Evolutionary conservation across 352 stramenopile species (phyloP).

Genomic region (Phytophthora constricta): DNA sequence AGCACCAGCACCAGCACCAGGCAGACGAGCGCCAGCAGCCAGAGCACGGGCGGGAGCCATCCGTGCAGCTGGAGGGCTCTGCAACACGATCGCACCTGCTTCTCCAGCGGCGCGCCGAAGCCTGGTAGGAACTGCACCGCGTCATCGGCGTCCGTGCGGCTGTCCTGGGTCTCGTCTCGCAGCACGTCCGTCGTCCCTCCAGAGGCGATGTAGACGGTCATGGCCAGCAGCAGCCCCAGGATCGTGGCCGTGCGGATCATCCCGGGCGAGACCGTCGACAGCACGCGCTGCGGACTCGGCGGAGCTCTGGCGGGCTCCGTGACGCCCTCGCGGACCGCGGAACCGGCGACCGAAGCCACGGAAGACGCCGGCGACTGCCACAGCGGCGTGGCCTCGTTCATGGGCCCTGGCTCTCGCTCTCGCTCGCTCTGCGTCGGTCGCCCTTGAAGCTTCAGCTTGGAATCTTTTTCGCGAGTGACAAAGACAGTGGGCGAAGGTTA

Average conservation of each 20-base stretch:
- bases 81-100: constrained; percentile 44
- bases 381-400: constrained; percentile 63
- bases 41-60: constrained; percentile 21
- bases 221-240: constrained; percentile 32
- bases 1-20: constrained; percentile 31
- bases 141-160: constrained; percentile 37
- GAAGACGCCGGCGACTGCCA: constrained; percentile 33
- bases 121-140: constrained; percentile 66
- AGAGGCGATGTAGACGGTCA: constrained; percentile 37
- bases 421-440: not conserved
- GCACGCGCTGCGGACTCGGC: not conserved
- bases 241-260: constrained; percentile 33
- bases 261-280: constrained; percentile 19
- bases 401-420: constrained; percentile 16
- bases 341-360: constrained; percentile 27
- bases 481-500: constrained; percentile 13
- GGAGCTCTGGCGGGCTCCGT: constrained; percentile 3
- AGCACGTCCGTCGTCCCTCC: no score
- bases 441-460: constrained; percentile 14
- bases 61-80: constrained; percentile 5
- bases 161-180: no score
- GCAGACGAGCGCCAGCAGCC: constrained; percentile 23
- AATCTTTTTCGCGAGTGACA: constrained; percentile 34
- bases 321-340: constrained; percentile 16
- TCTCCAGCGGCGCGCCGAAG: constrained; percentile 73